These are phyloP conservation scores for Neurospora sublineolata DNA, from an alignment of 495 filamentous ascomycete species.

Conservation along the genomic window DNA sequence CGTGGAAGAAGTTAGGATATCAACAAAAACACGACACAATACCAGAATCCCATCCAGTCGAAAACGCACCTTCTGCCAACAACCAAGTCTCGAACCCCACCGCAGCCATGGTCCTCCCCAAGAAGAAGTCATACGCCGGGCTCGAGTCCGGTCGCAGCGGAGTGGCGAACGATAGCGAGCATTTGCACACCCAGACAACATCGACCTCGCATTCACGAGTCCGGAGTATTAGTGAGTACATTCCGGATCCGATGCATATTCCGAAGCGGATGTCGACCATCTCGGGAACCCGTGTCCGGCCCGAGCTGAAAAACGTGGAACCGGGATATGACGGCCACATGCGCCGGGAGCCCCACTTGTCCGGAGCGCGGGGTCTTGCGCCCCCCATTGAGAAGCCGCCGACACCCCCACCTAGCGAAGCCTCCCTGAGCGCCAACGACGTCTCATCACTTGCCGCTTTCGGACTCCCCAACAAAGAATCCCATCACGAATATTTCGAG, in stretches of 20 bases:
- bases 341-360: slow-evolving; percentile 73
- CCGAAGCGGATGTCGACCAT: slow-evolving; percentile 64
- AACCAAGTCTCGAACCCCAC: slow-evolving; percentile 41
- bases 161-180: not conserved
- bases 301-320: slow-evolving; percentile 35
- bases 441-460: slow-evolving; percentile 16
- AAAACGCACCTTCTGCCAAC: slow-evolving; percentile 33
- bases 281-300: slow-evolving; percentile 42
- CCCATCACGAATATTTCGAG: slow-evolving; percentile 48
- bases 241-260: slow-evolving; percentile 55
- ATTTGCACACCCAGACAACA: slow-evolving; percentile 10
- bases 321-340: slow-evolving; percentile 36
- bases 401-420: slow-evolving; percentile 58
- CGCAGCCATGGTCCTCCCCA: slow-evolving; percentile 36
- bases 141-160: slow-evolving; percentile 23
- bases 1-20: slow-evolving; percentile 47
- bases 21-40: slow-evolving; percentile 24
- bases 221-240: slow-evolving; percentile 79
- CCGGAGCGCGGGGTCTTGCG: slow-evolving; percentile 60
- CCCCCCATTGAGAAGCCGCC: slow-evolving; percentile 48
- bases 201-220: slow-evolving; percentile 43
- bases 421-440: slow-evolving; percentile 39
- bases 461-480: slow-evolving; percentile 21
- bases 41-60: slow-evolving; percentile 25
- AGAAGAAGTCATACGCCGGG: slow-evolving; percentile 41